Evolutionary conservation across 2,329 filamentous ascomycete species (phyloP).

Genomic region (Trichoderma polysporum): DNA sequence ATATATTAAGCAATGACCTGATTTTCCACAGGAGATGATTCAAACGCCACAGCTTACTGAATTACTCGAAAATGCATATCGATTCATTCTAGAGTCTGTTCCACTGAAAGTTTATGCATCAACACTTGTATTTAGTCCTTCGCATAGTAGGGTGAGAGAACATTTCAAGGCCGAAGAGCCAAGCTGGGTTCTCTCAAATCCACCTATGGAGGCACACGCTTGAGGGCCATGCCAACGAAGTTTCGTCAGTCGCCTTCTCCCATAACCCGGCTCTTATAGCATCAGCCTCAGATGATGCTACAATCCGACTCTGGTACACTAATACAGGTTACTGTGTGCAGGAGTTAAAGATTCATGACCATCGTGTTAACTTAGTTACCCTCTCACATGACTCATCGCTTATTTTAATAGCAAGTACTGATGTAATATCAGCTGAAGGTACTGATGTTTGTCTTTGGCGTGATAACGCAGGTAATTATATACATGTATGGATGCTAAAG

Average conservation of each 20-base stretch:
- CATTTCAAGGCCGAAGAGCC: neutral
- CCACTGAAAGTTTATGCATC: neutral
- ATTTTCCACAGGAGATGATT: neutral
- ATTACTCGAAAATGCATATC: neutral
- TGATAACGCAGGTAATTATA: neutral
- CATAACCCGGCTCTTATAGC: neutral
- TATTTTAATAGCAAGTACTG: too few relatives aligned
- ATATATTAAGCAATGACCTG: neutral
- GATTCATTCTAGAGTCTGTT: neutral
- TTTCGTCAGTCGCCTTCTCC: neutral
- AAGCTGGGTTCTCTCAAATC: neutral
- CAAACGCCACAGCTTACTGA: neutral
- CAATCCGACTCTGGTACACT: neutral
- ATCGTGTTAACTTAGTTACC: neutral
- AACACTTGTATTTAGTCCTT: neutral
- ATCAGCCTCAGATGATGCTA: neutral
- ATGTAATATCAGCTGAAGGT: too few relatives aligned
- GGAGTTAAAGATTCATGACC: neutral
- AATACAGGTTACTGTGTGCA: neutral
- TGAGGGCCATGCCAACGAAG: neutral
- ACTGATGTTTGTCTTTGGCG: neutral
- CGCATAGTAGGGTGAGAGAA: neutral
- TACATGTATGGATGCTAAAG: neutral
- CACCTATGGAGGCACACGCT: neutral
- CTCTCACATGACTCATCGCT: neutral